Evolutionary conservation across 257 asterid genomes (phyloP).

Genomic region (Phtheirospermum japonicum): DNA sequence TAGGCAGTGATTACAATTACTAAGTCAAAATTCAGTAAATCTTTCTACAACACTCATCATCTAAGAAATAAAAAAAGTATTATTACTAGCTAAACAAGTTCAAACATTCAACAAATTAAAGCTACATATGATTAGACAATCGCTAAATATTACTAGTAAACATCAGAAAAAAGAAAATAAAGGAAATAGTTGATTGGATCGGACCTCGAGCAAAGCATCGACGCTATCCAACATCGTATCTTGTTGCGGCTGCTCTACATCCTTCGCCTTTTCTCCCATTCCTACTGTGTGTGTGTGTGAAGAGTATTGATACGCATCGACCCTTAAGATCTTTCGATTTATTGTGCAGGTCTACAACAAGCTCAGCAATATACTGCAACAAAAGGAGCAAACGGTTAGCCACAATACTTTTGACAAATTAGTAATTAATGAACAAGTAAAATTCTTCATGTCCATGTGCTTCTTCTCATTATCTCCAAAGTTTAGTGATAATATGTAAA

Average conservation of each 20-base stretch:
- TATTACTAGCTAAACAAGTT: not conserved
- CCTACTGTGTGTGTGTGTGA: not conserved
- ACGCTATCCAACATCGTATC: constrained; percentile 35
- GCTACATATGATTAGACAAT: no score
- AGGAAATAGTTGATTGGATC: not conserved
- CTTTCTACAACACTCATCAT: no score
- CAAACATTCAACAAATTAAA: not conserved
- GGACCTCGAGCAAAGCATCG: constrained; percentile 55
- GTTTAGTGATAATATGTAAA: no score
- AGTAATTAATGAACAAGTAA: no score
- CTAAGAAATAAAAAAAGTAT: not conserved
- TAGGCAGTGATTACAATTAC: not conserved
- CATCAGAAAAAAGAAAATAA: constrained; percentile 16
- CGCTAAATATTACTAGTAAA: no score
- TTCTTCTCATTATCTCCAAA: no score
- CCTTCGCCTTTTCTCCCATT: constrained; percentile 44
- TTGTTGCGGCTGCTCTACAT: constrained; percentile 31
- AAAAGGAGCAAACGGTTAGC: no score
- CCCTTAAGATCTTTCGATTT: no score
- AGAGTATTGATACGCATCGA: not conserved
- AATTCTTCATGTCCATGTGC: no score
- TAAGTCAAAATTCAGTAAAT: not conserved
- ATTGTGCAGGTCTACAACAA: no score
- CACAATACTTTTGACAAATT: no score
- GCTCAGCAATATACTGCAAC: no score